phyloP scores from a whole-genome alignment of 805 yeast genomes.

The Suhomyces canberraensis region DNA sequence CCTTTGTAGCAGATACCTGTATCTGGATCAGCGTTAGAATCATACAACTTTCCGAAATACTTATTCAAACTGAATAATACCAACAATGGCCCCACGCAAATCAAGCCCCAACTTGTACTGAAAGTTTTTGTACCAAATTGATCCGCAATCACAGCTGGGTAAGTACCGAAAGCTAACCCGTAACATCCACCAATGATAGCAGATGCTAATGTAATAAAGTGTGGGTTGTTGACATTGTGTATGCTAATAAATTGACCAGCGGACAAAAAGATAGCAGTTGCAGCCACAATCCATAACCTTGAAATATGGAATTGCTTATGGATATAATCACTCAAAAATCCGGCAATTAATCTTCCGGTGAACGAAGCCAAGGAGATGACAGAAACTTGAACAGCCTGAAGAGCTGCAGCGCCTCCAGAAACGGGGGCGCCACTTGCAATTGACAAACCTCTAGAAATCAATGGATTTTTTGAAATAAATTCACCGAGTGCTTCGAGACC shows the following conservation, averaged over 20 bases:
- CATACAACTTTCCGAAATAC: conserved; percentile 55
- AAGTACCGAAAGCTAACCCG: conserved; percentile 69
- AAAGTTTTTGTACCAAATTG: conserved; percentile 63
- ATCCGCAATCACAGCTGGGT: conserved; percentile 75
- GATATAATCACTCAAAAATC: conserved; percentile 61
- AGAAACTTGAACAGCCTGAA: conserved; percentile 72
- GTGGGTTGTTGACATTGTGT: conserved; percentile 22
- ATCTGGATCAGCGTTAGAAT: conserved; percentile 38
- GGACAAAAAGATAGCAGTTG: conserved; percentile 35
- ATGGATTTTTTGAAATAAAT: background rate
- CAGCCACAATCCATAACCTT: conserved; percentile 62
- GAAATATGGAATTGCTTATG: conserved; percentile 51
- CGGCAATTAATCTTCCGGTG: conserved; percentile 60
- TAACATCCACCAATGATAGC: conserved; percentile 60
- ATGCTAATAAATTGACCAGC: conserved; percentile 37
- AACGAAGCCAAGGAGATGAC: conserved; percentile 63
- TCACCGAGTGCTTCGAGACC: background rate
- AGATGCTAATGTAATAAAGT: conserved; percentile 48
- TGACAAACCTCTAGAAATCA: background rate
- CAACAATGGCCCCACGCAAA: conserved; percentile 67
- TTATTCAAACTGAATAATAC: conserved; percentile 53
- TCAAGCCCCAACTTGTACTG: conserved; percentile 73
- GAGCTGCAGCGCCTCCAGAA: conserved; percentile 31
- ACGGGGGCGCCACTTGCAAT: conserved; percentile 4
- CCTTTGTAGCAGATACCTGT: conserved; percentile 39